A percentile compares a stretch with the other conserved stretches of the same genome.
Conservation (phyloP, 1,139 yeast genomes). For the Scheffersomyces insectosa region DNA sequence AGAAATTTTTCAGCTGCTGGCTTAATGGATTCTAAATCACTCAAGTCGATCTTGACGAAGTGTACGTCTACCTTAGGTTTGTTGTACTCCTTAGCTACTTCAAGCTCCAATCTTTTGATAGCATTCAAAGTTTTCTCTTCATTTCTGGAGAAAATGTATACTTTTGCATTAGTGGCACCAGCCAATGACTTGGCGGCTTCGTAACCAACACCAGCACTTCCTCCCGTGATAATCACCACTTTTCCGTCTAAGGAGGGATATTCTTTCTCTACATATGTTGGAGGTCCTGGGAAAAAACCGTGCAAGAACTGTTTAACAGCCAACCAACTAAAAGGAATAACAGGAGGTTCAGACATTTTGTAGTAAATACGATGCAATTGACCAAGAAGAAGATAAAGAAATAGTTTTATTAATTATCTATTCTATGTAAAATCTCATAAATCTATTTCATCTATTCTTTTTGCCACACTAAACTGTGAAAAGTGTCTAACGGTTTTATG, state of each 20-base stretch:
- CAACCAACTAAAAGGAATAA: neutral
- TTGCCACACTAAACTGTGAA: too few species aligned
- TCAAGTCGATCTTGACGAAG: slow-evolving; percentile 36
- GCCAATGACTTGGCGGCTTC: slow-evolving; percentile 9
- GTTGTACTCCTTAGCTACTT: slow-evolving; percentile 9
- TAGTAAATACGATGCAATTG: neutral
- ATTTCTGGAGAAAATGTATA: slow-evolving; percentile 20
- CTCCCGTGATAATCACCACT: slow-evolving; percentile 23
- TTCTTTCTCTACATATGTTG: slow-evolving; percentile 7
- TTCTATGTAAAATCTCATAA: too few species aligned
- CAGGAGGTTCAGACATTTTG: neutral
- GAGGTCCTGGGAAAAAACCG: slow-evolving; percentile 2
- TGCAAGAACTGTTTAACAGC: slow-evolving; percentile 1
- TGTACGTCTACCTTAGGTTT: slow-evolving; percentile 4
- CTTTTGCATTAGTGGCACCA: slow-evolving; percentile 12
- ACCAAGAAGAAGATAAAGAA: too few species aligned
- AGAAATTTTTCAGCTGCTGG: slow-evolving; percentile 37
- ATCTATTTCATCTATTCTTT: too few species aligned
- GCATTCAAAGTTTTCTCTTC: slow-evolving; percentile 16
- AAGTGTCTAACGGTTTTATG: too few species aligned
- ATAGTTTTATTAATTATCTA: too few species aligned
- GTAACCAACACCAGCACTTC: slow-evolving; percentile 22
- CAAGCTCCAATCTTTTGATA: slow-evolving; percentile 11
- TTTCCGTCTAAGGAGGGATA: slow-evolving; percentile 17
- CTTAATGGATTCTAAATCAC: slow-evolving; percentile 44